These are phyloP conservation scores for Aspergillus bridgeri DNA, from an alignment of 495 filamentous ascomycete species.

Conservation along the genomic window DNA sequence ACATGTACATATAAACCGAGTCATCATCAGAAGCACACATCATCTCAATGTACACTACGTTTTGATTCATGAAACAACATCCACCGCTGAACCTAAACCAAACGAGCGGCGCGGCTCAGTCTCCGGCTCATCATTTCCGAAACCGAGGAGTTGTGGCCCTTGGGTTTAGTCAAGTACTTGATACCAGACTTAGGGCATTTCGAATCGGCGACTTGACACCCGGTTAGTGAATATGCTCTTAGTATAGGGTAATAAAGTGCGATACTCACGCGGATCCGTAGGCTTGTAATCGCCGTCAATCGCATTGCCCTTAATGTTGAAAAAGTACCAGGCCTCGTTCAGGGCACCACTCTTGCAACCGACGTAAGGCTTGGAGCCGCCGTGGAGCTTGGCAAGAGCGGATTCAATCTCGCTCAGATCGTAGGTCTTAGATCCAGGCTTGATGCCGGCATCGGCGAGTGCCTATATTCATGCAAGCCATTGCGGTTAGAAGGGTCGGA, in stretches of 20 bases:
- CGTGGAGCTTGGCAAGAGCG: constrained; percentile 55
- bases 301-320: constrained; percentile 68
- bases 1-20: background rate
- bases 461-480: too few species aligned
- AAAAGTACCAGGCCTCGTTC: constrained; percentile 74
- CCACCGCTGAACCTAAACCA: background rate
- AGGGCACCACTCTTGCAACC: constrained; percentile 56
- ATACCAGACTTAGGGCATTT: constrained; percentile 54
- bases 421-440: constrained; percentile 61
- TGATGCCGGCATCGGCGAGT: constrained; percentile 60
- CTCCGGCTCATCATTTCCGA: background rate
- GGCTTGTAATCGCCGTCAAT: constrained; percentile 67
- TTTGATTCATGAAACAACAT: background rate
- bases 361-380: constrained; percentile 57
- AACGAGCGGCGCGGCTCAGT: background rate
- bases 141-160: constrained; percentile 6
- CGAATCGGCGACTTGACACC: constrained; percentile 45
- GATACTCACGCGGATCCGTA: constrained; percentile 42
- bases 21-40: constrained; percentile 1
- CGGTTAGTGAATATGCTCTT: background rate
- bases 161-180: constrained; percentile 57
- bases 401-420: constrained; percentile 54
- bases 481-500: too few species aligned
- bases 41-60: background rate
- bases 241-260: background rate